Conservation (phyloP, 202 grass and related monocot genomes). For the Hordeum pubiflorum region DNA sequence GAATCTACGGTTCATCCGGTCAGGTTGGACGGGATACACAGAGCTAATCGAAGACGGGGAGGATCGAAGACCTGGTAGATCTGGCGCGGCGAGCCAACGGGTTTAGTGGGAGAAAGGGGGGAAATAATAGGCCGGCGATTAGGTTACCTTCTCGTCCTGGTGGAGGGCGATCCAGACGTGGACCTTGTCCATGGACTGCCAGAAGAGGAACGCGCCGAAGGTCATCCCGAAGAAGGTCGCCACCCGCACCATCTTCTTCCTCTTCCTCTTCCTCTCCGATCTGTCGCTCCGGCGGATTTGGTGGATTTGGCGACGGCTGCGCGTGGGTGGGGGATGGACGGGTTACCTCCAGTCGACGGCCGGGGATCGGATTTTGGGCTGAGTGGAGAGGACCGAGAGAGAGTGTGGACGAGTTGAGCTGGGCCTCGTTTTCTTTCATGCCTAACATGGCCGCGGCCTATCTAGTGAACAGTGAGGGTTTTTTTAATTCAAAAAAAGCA, state of each 20-base stretch:
- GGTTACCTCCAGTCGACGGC: not conserved
- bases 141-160: constrained; percentile 89
- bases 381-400: not conserved
- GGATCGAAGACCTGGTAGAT: not conserved
- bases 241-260: constrained; percentile 65
- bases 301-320: constrained; percentile 24
- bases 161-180: constrained; percentile 95
- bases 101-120: not conserved
- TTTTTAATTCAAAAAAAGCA: too few relatives aligned
- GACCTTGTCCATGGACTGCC: constrained; percentile 85
- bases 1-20: not conserved
- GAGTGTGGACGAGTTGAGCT: not conserved
- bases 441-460: not conserved
- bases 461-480: not conserved
- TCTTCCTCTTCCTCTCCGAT: constrained; percentile 28
- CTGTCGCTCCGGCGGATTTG: constrained; percentile 19
- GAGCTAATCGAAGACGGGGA: not conserved
- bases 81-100: not conserved
- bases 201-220: constrained; percentile 94
- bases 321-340: not conserved
- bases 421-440: not conserved
- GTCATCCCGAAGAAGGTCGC: constrained; percentile 85
- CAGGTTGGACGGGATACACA: not conserved
- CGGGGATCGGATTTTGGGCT: not conserved
- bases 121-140: not conserved